Evolutionary conservation across 2,329 filamentous ascomycete genomes (phyloP), one percentile per base, ranked within the genome.

Genomic region (Trichoderma atroviride): DNA sequence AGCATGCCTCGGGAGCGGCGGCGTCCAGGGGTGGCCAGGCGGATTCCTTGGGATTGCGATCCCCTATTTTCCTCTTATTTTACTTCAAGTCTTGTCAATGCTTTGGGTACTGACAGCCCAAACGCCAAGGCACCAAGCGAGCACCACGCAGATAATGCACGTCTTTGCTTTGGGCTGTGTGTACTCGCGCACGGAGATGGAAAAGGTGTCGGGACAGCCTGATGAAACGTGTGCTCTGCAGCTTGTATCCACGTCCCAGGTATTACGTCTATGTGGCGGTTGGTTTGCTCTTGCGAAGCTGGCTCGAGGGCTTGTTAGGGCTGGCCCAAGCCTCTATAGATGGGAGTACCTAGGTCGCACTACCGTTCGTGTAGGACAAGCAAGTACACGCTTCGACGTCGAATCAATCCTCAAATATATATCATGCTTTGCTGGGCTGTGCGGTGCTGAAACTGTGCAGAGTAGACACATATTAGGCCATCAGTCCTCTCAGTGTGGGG

Each of bases 1-100:
- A 67, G 64, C n/a, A 27, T 35, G 24, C 64, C 53, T 68, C 65
- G 65, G 65, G 65, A 68, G 65, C 65, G 59, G 65, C 65, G 65
- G 65, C 56, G 33, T 29, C 64, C 50, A 58, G 64, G 64, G 64
- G 55, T 31, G 52, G 27, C 33, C 62, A 56, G 24, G n/a, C 61
- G 52, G 50, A 53, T 29, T 55, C 33, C 19, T 43, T 43, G 40
- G 40, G 29, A 29, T 55, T 57, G 47, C n/a, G n/a, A 29, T 58
- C 63, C 53, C 63, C 63, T 66, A 58, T 66, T 66, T 43, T 4
- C 40, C 19, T 43, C 40, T 50, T 66, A 47, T 35, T 58, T 29
- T 47, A 47, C 2, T 47, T 5, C 33, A 35, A 5, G 33, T 13
- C 33, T 35, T 50, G 27, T 7, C 47, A 64, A 37, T 24, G 33